These are phyloP conservation scores for Colletotrichum viniferum DNA, from an alignment of 2,329 filamentous ascomycete species.

Conservation along the genomic window DNA sequence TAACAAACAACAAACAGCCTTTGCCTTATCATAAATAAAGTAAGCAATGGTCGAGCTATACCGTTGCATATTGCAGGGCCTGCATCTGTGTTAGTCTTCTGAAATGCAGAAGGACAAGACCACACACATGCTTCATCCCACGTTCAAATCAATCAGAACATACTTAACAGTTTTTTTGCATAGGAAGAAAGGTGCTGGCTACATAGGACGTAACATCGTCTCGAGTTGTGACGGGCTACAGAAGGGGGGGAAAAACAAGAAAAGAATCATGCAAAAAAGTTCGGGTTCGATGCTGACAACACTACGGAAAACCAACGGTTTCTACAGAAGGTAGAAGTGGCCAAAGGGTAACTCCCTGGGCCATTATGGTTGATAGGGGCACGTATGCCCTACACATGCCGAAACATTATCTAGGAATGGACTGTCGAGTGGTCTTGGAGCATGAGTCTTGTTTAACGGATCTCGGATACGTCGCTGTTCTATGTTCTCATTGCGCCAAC, in stretches of 20 bases:
- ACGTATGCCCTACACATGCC: neutral
- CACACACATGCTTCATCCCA: neutral
- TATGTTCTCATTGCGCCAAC: neutral
- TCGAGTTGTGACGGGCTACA: too few species aligned
- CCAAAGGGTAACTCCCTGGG: too few species aligned
- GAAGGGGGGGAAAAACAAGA: too few species aligned
- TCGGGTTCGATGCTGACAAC: neutral
- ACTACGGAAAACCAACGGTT: neutral
- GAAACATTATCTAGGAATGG: fast-evolving
- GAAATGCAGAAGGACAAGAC: neutral
- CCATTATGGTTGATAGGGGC: too few species aligned
- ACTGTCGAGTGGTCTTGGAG: neutral
- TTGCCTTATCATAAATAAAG: neutral
- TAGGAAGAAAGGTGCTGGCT: neutral
- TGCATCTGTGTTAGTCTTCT: too few species aligned
- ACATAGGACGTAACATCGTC: neutral
- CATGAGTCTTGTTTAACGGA: neutral
- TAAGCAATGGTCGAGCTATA: too few species aligned
- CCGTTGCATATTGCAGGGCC: too few species aligned
- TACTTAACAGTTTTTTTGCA: too few species aligned
- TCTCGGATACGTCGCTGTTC: neutral
- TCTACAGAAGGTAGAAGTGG: neutral
- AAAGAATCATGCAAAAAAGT: neutral
- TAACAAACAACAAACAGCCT: too few species aligned
- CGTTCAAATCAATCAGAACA: neutral